Conservation (phyloP, 768 basidiomycete genomes). For the Boletus eberwhitei region DNA sequence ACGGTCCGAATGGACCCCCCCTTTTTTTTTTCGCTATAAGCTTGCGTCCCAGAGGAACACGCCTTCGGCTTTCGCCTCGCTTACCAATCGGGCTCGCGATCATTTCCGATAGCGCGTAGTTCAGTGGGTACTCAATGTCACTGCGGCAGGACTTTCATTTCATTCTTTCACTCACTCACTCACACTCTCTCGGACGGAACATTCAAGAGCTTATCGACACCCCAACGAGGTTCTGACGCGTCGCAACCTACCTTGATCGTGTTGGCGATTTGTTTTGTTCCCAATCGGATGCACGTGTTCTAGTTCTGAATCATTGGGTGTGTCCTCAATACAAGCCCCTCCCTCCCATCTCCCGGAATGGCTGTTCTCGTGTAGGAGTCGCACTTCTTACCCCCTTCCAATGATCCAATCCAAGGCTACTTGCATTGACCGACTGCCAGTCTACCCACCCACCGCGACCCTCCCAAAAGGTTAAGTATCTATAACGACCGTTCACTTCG, state of each 20-base stretch:
- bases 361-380: not conserved
- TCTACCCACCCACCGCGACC: not conserved
- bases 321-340: not conserved
- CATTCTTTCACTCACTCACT: not conserved
- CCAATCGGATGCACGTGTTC: not conserved
- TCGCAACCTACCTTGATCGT: not conserved
- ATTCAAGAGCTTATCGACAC: slow-evolving; percentile 7
- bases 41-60: not conserved
- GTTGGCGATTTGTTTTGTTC: not conserved
- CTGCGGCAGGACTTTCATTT: not conserved
- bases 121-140: not conserved
- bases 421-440: not conserved
- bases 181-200: slow-evolving; percentile 6
- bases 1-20: not conserved
- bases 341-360: not conserved
- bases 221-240: not conserved
- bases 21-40: not conserved
- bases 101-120: not conserved
- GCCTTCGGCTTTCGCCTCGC: not conserved
- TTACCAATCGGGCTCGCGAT: not conserved
- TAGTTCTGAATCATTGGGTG: not conserved
- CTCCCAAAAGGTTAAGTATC: not conserved
- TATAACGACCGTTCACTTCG: not conserved
- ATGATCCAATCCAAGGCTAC: not conserved
- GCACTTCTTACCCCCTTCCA: not conserved